Percentiles rank a stretch among this genome's conserved stretches.
Evolutionary conservation across 371 early-diverging fungal species (phyloP).

Genomic region (Mortierella sp.): DNA sequence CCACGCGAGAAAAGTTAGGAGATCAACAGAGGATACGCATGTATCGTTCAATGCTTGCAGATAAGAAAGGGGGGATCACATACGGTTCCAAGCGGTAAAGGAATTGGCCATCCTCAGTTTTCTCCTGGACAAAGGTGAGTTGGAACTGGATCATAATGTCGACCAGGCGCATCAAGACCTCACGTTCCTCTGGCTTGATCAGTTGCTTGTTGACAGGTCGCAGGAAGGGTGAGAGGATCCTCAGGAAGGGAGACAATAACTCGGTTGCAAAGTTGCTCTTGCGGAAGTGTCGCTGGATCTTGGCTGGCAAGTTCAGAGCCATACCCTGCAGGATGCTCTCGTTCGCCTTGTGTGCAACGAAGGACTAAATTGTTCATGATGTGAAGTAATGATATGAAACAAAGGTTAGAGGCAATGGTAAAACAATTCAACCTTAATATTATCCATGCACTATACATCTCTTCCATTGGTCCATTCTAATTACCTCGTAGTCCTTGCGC

Average conservation of each 20-base stretch:
- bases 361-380: slow-evolving; percentile 51
- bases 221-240: slow-evolving; percentile 85
- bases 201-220: slow-evolving; percentile 78
- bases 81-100: slow-evolving; percentile 87
- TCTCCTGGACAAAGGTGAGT: slow-evolving; percentile 80
- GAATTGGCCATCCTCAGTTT: slow-evolving; percentile 77
- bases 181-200: slow-evolving; percentile 79
- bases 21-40: neutral
- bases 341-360: slow-evolving; percentile 67
- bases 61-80: slow-evolving; percentile 36
- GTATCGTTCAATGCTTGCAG: neutral
- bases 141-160: slow-evolving; percentile 84
- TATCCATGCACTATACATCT: neutral
- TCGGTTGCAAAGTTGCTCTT: slow-evolving; percentile 67
- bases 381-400: neutral
- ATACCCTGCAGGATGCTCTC: slow-evolving; percentile 72
- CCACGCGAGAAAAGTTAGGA: neutral
- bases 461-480: neutral
- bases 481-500: slow-evolving; percentile 80
- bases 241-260: slow-evolving; percentile 76
- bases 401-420: neutral
- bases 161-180: slow-evolving; percentile 73
- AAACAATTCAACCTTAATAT: slow-evolving; percentile 1
- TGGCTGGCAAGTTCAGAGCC: slow-evolving; percentile 65
- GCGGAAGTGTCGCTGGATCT: slow-evolving; percentile 64